Conservation (phyloP, 345 rosid genomes). For the Stellera chamaejasme region DNA sequence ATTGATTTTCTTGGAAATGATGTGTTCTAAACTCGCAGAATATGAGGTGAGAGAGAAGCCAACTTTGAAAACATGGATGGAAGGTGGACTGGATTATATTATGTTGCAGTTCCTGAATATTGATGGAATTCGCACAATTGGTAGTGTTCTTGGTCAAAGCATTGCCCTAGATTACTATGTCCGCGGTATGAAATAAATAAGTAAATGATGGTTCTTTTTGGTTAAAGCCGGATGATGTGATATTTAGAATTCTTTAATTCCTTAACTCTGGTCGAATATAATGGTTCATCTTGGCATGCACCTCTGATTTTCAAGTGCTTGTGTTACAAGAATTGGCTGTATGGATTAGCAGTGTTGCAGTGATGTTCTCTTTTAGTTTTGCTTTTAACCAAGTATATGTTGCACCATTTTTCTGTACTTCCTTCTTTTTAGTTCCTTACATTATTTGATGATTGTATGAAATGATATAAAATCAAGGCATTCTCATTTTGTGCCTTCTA, state of each 20-base stretch:
- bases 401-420: not conserved
- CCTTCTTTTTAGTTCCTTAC: not conserved
- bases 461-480: too few species aligned
- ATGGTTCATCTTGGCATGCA: not conserved
- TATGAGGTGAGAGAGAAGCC: constrained; percentile 93
- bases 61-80: constrained; percentile 72
- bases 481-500: not conserved
- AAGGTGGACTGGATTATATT: constrained; percentile 79
- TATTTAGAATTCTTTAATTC: too few species aligned
- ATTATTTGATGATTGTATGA: too few species aligned
- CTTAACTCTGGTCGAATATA: not conserved
- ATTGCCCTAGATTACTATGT: constrained; percentile 96
- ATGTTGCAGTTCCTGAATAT: constrained; percentile 79
- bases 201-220: too few species aligned
- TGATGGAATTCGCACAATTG: constrained; percentile 88
- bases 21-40: constrained; percentile 29
- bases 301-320: too few species aligned
- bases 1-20: not conserved
- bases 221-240: too few species aligned
- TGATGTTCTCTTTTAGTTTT: too few species aligned
- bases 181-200: constrained; percentile 39
- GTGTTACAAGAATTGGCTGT: too few species aligned
- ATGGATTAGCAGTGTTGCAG: too few species aligned
- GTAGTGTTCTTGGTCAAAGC: constrained; percentile 96
- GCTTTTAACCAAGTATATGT: not conserved